Evolutionary conservation across 2,329 filamentous ascomycete species (phyloP), one percentile per base, ranked within the genome.

Genomic region (Colletotrichum lupini): DNA sequence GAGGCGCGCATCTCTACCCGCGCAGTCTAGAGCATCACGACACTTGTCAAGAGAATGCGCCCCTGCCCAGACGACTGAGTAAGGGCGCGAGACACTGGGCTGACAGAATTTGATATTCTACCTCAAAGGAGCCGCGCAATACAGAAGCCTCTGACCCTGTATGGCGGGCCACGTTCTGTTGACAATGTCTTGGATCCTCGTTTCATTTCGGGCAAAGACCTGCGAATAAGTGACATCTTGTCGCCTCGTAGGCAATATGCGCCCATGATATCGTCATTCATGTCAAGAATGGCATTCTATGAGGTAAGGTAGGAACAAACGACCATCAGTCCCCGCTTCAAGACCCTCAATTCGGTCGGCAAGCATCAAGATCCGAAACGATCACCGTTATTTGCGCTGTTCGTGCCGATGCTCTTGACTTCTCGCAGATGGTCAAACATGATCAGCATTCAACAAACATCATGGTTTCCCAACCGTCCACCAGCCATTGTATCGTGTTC

Each of bases 31-130:
- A 55, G 11, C 1, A 30, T 30, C 12, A 12, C 66, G 55, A 56
- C 60, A 63, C 60, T 64, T 64, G 66, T 73, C 66, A 61, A 46
- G 70, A 16, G 42, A 28, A 32, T 73, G 42, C 42, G 46, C 56
- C 55, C 22, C 53, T 26, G 60, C 22, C 37, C 30, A 28, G 22
- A 26, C 4, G 8, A 30, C 61, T 61, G 66, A 70, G 42, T 65
- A 73, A 73, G 66, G 46, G 26, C 42, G 55, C 60, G 35, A 64
- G 70, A 69, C 59, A 57, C 22, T 19, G 52, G 52, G 58, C 53
- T 57, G 60, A 26, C 46, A 14, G 26, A 22, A 37, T 19, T 22
- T 60, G 59, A 46, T 24, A 22, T 22, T 42, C 37, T 14, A 22
- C 26, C 11, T 61, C 42, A 52, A 63, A 57, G 65, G 46, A 53